Evolutionary conservation across 306 rosid genomes (phyloP), one percentile per base, ranked within the genome.

Genomic region (Castanea mollissima): DNA sequence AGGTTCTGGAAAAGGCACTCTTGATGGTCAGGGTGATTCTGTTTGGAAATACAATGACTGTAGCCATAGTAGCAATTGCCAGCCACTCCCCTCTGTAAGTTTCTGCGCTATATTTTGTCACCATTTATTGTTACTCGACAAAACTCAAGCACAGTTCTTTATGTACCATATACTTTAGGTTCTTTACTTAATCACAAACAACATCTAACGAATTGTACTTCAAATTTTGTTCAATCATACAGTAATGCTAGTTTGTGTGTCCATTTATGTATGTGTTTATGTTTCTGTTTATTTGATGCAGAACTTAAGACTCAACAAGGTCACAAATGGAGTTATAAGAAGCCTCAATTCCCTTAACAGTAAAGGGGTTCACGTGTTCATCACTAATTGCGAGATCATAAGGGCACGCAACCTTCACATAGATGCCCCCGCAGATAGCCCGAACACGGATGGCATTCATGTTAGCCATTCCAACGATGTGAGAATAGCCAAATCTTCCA

Each of bases 41-140:
- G 73, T 86, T 34, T 95, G 98, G 99, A 2, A 74, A 68, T 29
- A 67, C 84, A 56, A 83, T 3, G 78, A 78, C n/a, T 89, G 97
- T 21, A 80, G 75, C 2, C 2, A 68, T 5, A 5, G 23, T 79
- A 15, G 54, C 0, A 0, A 13, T 8, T 94, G 97, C 74, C 31
- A 1, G 1, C 88, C 84, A 74, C 87, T 87, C 12, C 91, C 97
- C n/a, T 76, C 85, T 20, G 97, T 94, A 92, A 82, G 95, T 67
- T 31, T 29, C 1, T 54, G 0, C 9, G 11, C 19, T 55, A 41
- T 41, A 41, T 41, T 8, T 41, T 41, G 46, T 41, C 12, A 41
- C 1, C 1, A 41, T 41, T 41, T 41, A 41, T 41, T 41, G 46
- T 41, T 41, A 41, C 12, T 41, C 46, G 1, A 41, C 46, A 2